A percentile compares a stretch with the other conserved stretches of the same genome.
phyloP scores from a whole-genome alignment of 352 stramenopile genomes.

The Phytophthora ramorum region DNA sequence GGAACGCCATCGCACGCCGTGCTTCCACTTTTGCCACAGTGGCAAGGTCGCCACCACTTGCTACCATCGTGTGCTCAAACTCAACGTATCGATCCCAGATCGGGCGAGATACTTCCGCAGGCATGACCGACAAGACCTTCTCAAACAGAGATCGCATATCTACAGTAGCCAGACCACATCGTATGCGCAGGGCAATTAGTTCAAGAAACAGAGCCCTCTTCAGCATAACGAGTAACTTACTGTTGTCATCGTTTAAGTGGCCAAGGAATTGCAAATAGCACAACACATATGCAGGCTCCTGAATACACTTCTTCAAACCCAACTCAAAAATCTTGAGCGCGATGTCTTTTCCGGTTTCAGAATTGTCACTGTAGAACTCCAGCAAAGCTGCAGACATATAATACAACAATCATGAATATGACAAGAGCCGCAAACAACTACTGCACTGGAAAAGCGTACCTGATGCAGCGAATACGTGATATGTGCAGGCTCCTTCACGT shows the following conservation, averaged over 20 bases:
- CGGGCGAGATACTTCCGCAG: slow-evolving; percentile 75
- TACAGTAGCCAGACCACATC: slow-evolving; percentile 30
- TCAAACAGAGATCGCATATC: slow-evolving; percentile 91
- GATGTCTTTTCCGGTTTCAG: slow-evolving; percentile 84
- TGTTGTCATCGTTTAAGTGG: slow-evolving; percentile 91
- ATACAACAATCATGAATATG: slow-evolving; percentile 14
- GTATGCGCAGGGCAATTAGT: not conserved
- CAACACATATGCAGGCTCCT: slow-evolving; percentile 83
- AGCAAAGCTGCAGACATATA: slow-evolving; percentile 58
- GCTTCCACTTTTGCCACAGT: slow-evolving; percentile 87
- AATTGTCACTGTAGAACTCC: slow-evolving; percentile 89
- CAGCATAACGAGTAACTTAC: slow-evolving; percentile 44
- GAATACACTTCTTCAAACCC: slow-evolving; percentile 89
- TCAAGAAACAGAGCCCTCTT: not conserved
- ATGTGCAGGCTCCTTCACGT: slow-evolving; percentile 80
- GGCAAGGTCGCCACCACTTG: slow-evolving; percentile 83
- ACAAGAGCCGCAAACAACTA: not conserved
- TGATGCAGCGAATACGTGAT: slow-evolving; percentile 84
- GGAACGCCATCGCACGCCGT: slow-evolving; percentile 78
- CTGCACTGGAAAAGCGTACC: slow-evolving; percentile 45
- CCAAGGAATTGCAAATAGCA: slow-evolving; percentile 89
- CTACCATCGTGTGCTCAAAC: slow-evolving; percentile 89
- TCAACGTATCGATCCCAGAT: slow-evolving; percentile 90
- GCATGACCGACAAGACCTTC: slow-evolving; percentile 89
- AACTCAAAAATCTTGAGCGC: slow-evolving; percentile 91